Base-by-base conservation (phyloP, 179 eudicot genomes). In the Silene vulgaris region DNA sequence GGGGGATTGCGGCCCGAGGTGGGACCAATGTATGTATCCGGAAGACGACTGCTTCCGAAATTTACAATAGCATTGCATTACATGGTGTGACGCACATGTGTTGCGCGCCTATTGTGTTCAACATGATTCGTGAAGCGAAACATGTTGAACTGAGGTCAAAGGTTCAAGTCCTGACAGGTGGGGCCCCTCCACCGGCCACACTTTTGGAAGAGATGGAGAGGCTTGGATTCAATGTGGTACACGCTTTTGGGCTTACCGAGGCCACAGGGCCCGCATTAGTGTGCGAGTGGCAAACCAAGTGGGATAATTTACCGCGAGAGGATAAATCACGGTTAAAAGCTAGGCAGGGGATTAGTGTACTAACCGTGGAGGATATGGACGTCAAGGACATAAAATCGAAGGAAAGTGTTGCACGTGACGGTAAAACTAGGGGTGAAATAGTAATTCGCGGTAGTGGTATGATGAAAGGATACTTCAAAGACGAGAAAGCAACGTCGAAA, bases 1-100 rank as follows among this genome's bases (percentile, higher is more conserved):
- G 96, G 96, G 93, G 93, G 0, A 73, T 89, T 1, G 96, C 96
- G 0, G 96, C 96, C 0, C 80, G 91, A 0, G 96, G 96, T 16
- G 96, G 93, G 20, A 90, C 96, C 73, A 90, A 89, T 65, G 90
- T 90, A 0, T 89, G 90, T 74, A 89, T 90, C 17, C 89, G 96
- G 11, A 83, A 74, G 76, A 78, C 92, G 3, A 83, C 85, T 0
- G 88, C 89, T 1, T 8, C 32, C 0, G 90, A 86, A 11, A 89
- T 90, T 67, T 87, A 87, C 6, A 17, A 13, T 1, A 82, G 69
- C 76, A 90, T 91, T 1, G 75, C 80, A 0, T 20, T 76, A 16
- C 92, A 89, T 29, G 78, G 77, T 0, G 97, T 91, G 50, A 91
- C 97, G 0, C 97, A 88, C 78, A 86, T 91, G 92, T 91, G 97